Percentiles rank a stretch among this genome's conserved stretches.
Evolutionary conservation across 345 rosid species (phyloP).

Genomic region (Heritiera fomes): DNA sequence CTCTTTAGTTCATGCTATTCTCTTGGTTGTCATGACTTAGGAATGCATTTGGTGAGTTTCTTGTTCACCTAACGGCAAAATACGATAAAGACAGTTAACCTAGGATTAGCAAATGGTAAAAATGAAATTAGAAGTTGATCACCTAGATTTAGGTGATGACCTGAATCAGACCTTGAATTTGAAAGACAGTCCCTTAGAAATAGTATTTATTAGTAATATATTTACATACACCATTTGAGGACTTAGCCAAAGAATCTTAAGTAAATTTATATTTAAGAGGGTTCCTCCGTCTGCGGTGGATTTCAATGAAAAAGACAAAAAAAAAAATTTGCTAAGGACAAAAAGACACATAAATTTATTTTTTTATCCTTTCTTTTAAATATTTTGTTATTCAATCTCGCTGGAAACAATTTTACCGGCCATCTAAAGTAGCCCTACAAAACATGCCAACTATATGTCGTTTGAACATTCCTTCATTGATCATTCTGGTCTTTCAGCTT

Average conservation of each 20-base stretch:
- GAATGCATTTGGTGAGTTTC: slow-evolving; percentile 17
- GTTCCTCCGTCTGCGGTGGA: too few relatives aligned
- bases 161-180: neutral
- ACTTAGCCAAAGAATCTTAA: neutral
- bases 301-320: too few relatives aligned
- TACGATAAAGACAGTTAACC: neutral
- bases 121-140: slow-evolving; percentile 14
- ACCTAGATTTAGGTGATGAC: slow-evolving; percentile 11
- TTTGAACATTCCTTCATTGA: neutral
- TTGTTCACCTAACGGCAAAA: slow-evolving; percentile 32
- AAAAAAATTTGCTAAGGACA: too few relatives aligned
- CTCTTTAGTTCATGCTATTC: neutral
- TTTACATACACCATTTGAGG: too few relatives aligned
- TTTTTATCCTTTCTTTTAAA: too few relatives aligned
- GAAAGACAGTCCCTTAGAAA: neutral
- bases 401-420: too few relatives aligned
- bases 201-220: neutral
- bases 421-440: too few relatives aligned
- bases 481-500: slow-evolving; percentile 37
- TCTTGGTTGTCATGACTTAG: neutral
- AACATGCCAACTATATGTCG: too few relatives aligned
- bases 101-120: neutral
- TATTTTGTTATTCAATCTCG: too few relatives aligned
- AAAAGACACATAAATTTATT: too few relatives aligned
- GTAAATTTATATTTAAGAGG: neutral